phyloP scores from a whole-genome alignment of 805 yeast species.

The Middelhovenomyces tepae region DNA sequence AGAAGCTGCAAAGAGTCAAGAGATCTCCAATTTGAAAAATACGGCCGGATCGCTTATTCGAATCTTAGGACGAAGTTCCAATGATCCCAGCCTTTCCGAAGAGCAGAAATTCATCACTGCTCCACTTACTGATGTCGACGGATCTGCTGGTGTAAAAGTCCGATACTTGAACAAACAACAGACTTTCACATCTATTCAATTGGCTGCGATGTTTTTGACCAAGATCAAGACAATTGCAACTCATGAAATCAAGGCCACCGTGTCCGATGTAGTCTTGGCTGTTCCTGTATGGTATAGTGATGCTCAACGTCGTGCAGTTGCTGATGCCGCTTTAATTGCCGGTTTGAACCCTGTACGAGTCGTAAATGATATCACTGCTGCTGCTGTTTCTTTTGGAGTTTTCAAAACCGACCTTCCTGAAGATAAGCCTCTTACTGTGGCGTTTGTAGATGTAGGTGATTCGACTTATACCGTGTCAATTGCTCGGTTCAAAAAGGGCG shows the following conservation, averaged over 20 bases:
- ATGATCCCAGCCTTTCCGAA: slow-evolving; percentile 65
- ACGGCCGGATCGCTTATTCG: slow-evolving; percentile 94
- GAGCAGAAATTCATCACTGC: slow-evolving; percentile 72
- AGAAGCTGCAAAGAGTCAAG: slow-evolving; percentile 93
- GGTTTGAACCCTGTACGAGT: slow-evolving; percentile 97
- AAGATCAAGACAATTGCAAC: slow-evolving; percentile 75
- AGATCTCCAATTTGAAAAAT: slow-evolving; percentile 91
- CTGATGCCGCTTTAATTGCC: slow-evolving; percentile 92
- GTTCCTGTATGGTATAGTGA: slow-evolving; percentile 98
- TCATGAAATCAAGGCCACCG: slow-evolving; percentile 72
- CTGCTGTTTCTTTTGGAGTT: slow-evolving; percentile 98
- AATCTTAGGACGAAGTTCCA: slow-evolving; percentile 66
- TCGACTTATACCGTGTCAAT: slow-evolving; percentile 86
- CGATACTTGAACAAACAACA: slow-evolving; percentile 70
- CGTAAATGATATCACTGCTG: slow-evolving; percentile 96
- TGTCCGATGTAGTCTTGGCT: slow-evolving; percentile 83
- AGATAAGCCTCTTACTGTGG: slow-evolving; percentile 82
- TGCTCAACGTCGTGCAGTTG: slow-evolving; percentile 90
- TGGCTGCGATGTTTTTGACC: slow-evolving; percentile 90
- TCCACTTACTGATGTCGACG: slow-evolving; percentile 60
- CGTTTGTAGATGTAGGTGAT: slow-evolving; percentile 95
- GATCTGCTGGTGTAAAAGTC: slow-evolving; percentile 77
- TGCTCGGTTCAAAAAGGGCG: slow-evolving; percentile 92
- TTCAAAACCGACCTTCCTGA: slow-evolving; percentile 93
- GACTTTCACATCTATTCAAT: slow-evolving; percentile 79